Evolutionary conservation across 208 protist genomes (phyloP), one percentile per base, ranked within the genome.

Genomic region (Acanthamoeba sp.): DNA sequence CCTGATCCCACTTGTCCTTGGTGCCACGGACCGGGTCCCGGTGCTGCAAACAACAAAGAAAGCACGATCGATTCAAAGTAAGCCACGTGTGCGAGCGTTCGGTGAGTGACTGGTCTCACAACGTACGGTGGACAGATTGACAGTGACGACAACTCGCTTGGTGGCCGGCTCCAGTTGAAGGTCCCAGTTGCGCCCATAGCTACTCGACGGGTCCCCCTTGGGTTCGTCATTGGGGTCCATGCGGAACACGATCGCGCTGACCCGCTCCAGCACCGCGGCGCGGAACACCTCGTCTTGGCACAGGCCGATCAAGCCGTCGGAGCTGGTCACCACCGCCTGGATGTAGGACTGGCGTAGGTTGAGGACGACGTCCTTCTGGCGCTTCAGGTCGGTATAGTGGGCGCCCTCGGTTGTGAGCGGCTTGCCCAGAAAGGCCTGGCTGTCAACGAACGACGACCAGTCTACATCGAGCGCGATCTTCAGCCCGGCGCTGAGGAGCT

Each of bases 151-250:
- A 5, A 40, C 34, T 14, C 66, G 66, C 66, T 78, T 38, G 24
- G 22, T 22, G 34, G 66, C 66, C 0, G 29, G 24, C 14, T 78
- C 66, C 24, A 78, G 66, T 20, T 12, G 0, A 0, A 78, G 29
- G 29, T 78, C 66, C 66, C 66, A 78, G 66, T 34, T 36, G 66
- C 66, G 66, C 29, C 66, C 66, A 22, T 34, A 78, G 66, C 36
- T 42, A 20, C 36, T 42, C 18, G 66, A 42, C 18, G 36, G 16
- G 36, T 7, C 36, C 16, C 34, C 7, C 66, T 76, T 78, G 66
- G 22, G 14, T 6, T 22, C 40, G n/a, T 78, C n/a, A 9, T 27
- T 78, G 66, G 66, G 66, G 66, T 78, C 66, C 24, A 78, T 12
- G 7, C 34, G 29, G 66, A 78, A 78, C 2, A 78, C 66, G 66